phyloP scores from a whole-genome alignment of 179 eudicot species.

The Dionaea muscipula region DNA sequence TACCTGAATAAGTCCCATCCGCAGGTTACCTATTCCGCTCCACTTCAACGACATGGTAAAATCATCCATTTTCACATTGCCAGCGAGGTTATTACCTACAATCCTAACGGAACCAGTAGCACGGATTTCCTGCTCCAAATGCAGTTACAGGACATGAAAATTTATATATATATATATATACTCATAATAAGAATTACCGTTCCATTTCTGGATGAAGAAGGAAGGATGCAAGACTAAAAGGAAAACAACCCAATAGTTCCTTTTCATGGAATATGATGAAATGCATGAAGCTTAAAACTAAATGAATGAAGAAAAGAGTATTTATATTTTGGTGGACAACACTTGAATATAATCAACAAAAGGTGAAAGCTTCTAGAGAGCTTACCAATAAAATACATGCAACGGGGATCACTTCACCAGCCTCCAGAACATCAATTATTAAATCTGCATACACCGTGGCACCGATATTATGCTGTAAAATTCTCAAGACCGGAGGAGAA shows the following conservation, averaged over 20 bases:
- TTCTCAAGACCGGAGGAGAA: conserved; percentile 42
- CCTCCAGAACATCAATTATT: conserved; percentile 57
- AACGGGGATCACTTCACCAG: conserved; percentile 58
- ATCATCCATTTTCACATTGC: conserved; percentile 43
- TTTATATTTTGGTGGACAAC: too few species aligned
- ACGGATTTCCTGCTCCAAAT: conserved; percentile 38
- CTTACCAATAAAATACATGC: conserved; percentile 69
- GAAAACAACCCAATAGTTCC: too few species aligned
- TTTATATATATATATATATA: too few species aligned
- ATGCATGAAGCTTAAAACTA: too few species aligned
- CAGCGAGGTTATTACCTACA: conserved; percentile 44
- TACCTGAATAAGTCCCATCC: conserved; percentile 67
- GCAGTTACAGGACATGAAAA: neutral
- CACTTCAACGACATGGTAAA: conserved; percentile 61
- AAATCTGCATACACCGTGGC: conserved; percentile 36
- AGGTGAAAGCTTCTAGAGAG: neutral
- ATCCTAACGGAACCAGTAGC: conserved; percentile 53
- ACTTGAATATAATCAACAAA: too few species aligned
- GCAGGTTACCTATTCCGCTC: conserved; percentile 66
- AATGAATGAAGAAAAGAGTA: too few species aligned
- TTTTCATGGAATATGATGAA: too few species aligned
- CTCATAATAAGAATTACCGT: too few species aligned
- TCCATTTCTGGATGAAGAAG: too few species aligned
- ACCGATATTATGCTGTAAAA: conserved; percentile 34
- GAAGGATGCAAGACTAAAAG: too few species aligned